Evolutionary conservation across 495 filamentous ascomycete genomes (phyloP), one percentile per base, ranked within the genome.

Genomic region (Hypoxylon perforatum): DNA sequence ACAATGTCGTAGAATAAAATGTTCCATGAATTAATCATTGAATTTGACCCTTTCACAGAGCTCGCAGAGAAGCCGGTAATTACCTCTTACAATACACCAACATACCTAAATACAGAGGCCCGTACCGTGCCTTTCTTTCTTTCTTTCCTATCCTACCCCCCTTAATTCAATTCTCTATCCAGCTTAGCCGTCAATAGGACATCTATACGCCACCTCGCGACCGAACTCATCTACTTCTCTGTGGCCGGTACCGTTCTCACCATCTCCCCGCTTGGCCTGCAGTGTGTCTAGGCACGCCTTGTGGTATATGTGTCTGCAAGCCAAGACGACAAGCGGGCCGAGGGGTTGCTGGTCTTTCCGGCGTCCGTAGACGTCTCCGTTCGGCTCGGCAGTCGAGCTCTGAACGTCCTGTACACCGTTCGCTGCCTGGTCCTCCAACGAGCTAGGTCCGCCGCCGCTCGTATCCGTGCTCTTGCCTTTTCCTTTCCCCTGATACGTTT

Each of bases 231-330:
- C 72, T 30, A 65, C 73, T 23, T 60, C 61, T 60, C 65, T 70
- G 25, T 57, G 65, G 33, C 48, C 25, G 25, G 12, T 42, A 36
- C 48, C 30, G 21, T 28, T 28, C 7, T 75, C 69, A n/a, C 78
- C 72, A 18, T 25, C 58, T 30, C 55, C 54, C 19, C 52, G 44
- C 69, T 82, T 80, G 19, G 63, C 76, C 68, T 83, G 81, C 63
- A 87, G 54, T 48, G 77, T 77, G 47, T 89, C 87, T 55, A 90
- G 71, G 74, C 87, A 90, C 18, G 67, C 77, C 62, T 84, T 81
- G 67, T 90, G 87, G 67, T 87, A 89, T 33, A 89, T 81, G 69
- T 90, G 87, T 44, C 85, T 79, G 70, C 87, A 90, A 39, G 84
- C 84, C 38, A 89, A 75, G 56, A 90, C 75, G 0, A 90, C 81